Conservation (phyloP, 176 grass and related monocot species). For the Aegilops speltoides region DNA sequence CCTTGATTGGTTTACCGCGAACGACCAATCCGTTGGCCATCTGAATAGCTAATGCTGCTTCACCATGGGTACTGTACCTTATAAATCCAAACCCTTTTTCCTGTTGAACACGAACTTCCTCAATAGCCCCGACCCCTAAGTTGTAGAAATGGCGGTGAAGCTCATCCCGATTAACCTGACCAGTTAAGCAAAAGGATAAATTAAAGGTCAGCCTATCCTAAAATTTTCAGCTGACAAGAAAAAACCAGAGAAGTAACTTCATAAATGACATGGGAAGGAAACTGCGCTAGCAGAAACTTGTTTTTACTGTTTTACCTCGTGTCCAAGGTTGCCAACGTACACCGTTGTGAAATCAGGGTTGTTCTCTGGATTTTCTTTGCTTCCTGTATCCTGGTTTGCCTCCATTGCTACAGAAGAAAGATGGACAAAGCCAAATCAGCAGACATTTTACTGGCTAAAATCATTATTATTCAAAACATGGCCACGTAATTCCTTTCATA, state of each 20-base stretch:
- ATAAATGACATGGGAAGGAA: not conserved
- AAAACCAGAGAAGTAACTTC: constrained; percentile 12
- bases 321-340: constrained; percentile 81
- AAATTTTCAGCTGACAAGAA: not conserved
- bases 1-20: constrained; percentile 73
- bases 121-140: constrained; percentile 70
- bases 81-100: constrained; percentile 93
- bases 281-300: not conserved
- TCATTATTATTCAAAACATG: not conserved
- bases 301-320: constrained; percentile 67
- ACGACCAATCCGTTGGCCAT: constrained; percentile 73
- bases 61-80: constrained; percentile 69
- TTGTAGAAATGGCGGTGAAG: constrained; percentile 80
- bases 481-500: not conserved
- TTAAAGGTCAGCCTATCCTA: not conserved
- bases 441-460: not conserved
- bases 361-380: constrained; percentile 69
- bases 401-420: constrained; percentile 44
- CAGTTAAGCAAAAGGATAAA: constrained; percentile 28
- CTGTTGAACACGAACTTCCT: constrained; percentile 77
- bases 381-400: constrained; percentile 49
- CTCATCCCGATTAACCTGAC: constrained; percentile 75
- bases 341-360: constrained; percentile 85
- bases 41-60: constrained; percentile 81
- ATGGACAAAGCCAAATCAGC: constrained; percentile 3